Conservation (phyloP, 2,329 filamentous ascomycete species). For the Aspergillus fijiensis region DNA sequence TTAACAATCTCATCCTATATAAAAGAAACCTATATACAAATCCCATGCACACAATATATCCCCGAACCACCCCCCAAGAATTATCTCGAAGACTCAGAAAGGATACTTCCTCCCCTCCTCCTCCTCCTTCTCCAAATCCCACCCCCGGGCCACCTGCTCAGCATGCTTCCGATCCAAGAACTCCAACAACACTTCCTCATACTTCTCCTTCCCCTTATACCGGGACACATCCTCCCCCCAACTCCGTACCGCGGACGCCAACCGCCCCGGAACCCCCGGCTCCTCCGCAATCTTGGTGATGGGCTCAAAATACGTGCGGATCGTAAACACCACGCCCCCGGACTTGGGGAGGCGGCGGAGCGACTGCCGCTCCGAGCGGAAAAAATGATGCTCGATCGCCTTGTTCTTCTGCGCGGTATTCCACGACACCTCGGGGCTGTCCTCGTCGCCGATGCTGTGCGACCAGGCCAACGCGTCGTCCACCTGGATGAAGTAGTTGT, state of each 20-base stretch:
- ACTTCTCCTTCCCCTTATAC: conserved; percentile 78
- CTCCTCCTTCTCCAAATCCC: conserved; percentile 63
- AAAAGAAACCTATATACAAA: too few species aligned
- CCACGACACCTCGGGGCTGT: conserved; percentile 66
- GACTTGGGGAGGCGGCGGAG: conserved; percentile 61
- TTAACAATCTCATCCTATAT: too few species aligned
- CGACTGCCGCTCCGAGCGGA: conserved; percentile 73
- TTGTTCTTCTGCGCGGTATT: conserved; percentile 72
- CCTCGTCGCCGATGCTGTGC: conserved; percentile 71
- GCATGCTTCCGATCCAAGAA: conserved; percentile 73
- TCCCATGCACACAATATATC: too few species aligned
- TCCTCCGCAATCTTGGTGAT: conserved; percentile 67
- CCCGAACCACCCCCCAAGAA: too few species aligned
- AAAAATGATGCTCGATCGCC: conserved; percentile 70
- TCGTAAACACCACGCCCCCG: conserved; percentile 68
- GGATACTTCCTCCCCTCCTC: conserved; percentile 61
- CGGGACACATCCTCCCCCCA: conserved; percentile 75
- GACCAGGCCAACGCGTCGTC: conserved; percentile 77
- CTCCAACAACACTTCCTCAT: conserved; percentile 69
- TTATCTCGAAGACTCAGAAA: conserved; percentile 36
- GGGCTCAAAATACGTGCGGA: conserved; percentile 76
- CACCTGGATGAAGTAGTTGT: conserved; percentile 88
- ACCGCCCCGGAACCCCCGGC: conserved; percentile 71
- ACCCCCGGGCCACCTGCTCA: conserved; percentile 67
- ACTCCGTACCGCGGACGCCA: conserved; percentile 76